These are phyloP conservation scores for Buddleja alternifolia DNA, from an alignment of 257 asterid species.

Conservation along the genomic window DNA sequence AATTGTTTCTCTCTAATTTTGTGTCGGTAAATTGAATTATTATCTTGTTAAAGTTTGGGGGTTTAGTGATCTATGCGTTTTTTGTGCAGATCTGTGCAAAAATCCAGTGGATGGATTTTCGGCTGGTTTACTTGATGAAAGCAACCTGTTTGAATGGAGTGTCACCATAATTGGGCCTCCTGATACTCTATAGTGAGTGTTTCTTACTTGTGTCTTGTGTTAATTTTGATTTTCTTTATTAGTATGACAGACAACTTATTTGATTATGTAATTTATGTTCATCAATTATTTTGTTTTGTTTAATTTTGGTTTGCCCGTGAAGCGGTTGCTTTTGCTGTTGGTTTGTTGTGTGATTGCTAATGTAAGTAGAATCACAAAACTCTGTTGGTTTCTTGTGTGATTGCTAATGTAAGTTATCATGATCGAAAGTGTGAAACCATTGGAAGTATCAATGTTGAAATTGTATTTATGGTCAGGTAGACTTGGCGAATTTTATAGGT, in stretches of 20 bases:
- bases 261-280: not conserved
- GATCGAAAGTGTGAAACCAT: too few species aligned
- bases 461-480: too few species aligned
- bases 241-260: not conserved
- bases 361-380: not conserved
- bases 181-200: constrained; percentile 85
- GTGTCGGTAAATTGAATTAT: constrained; percentile 27
- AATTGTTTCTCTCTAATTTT: constrained; percentile 8
- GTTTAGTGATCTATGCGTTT: constrained; percentile 55
- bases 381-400: too few species aligned
- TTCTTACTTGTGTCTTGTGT: not conserved
- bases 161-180: constrained; percentile 98
- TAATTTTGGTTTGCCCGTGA: not conserved
- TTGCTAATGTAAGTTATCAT: not conserved
- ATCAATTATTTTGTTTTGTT: not conserved
- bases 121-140: constrained; percentile 90
- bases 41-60: constrained; percentile 29
- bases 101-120: constrained; percentile 97
- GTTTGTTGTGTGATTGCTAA: not conserved
- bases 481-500: too few species aligned
- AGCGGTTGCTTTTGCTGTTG: not conserved
- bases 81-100: constrained; percentile 79
- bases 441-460: too few species aligned
- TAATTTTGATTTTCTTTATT: constrained; percentile 8
- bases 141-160: constrained; percentile 92